These are phyloP conservation scores for Proliferodiscus dingleyae DNA, from an alignment of 2,329 filamentous ascomycete genomes.

Conservation along the genomic window DNA sequence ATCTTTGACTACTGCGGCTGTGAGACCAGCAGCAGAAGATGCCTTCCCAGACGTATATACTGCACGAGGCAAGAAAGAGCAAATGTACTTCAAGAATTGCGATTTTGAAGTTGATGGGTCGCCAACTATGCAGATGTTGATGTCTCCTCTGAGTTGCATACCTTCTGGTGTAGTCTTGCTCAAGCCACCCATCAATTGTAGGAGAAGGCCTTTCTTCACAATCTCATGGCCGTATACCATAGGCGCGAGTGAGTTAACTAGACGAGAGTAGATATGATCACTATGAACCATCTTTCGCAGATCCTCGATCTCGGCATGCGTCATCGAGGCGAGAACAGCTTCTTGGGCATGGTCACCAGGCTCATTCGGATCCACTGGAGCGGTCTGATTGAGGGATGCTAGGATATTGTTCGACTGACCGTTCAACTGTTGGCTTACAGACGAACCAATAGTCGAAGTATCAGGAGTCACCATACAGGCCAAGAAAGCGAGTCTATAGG, in stretches of 20 bases:
- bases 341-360: conserved; percentile 83
- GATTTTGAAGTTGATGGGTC: conserved; percentile 97
- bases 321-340: conserved; percentile 81
- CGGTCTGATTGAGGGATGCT: conserved; percentile 71
- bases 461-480: conserved; percentile 95
- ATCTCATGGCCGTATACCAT: conserved; percentile 97
- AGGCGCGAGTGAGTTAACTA: conserved; percentile 90
- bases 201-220: conserved; percentile 91
- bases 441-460: conserved; percentile 71
- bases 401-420: conserved; percentile 81
- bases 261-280: conserved; percentile 86
- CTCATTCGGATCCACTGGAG: conserved; percentile 60
- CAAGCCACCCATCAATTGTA: conserved; percentile 95
- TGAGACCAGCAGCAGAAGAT: conserved; percentile 94
- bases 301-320: conserved; percentile 82
- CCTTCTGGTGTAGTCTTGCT: conserved; percentile 87
- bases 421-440: conserved; percentile 61
- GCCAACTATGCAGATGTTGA: conserved; percentile 98
- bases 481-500: conserved; percentile 93
- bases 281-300: conserved; percentile 90
- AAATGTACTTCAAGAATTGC: conserved; percentile 97
- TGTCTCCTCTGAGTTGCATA: conserved; percentile 92
- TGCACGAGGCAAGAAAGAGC: conserved; percentile 90
- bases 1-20: conserved; percentile 93
- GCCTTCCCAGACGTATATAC: conserved; percentile 98